Conservation (phyloP, 2,329 filamentous ascomycete species). For the Hypoxylon sp. region DNA sequence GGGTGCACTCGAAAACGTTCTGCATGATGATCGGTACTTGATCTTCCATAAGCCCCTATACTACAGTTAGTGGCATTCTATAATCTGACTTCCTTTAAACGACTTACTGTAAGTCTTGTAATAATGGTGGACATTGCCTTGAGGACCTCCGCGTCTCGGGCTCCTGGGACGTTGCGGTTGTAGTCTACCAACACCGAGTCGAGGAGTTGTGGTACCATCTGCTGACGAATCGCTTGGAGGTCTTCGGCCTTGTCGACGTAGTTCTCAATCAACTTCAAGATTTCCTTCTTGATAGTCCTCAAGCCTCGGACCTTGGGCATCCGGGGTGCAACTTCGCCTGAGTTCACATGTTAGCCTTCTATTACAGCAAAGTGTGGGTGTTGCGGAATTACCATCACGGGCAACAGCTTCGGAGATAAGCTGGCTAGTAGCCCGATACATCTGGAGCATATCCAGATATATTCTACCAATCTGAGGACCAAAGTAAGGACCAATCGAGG, state of each 20-base stretch:
- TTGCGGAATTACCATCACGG: slow-evolving; percentile 74
- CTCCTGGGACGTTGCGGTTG: slow-evolving; percentile 95
- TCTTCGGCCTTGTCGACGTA: slow-evolving; percentile 99
- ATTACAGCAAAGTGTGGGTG: slow-evolving; percentile 18
- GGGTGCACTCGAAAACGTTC: slow-evolving; percentile 96
- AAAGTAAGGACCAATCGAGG: slow-evolving; percentile 96
- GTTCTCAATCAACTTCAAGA: slow-evolving; percentile 96
- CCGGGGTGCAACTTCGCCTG: slow-evolving; percentile 92
- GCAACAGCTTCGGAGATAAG: slow-evolving; percentile 94
- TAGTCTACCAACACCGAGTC: slow-evolving; percentile 96
- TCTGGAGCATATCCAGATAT: slow-evolving; percentile 98
- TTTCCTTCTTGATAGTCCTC: slow-evolving; percentile 99
- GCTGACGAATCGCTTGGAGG: slow-evolving; percentile 89
- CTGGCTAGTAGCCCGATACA: slow-evolving; percentile 97
- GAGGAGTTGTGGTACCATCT: slow-evolving; percentile 94
- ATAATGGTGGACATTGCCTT: slow-evolving; percentile 99
- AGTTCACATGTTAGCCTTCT: slow-evolving; percentile 53
- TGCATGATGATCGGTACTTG: slow-evolving; percentile 98
- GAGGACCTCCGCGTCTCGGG: slow-evolving; percentile 94
- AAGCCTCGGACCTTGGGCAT: slow-evolving; percentile 96
- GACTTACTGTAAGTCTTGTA: slow-evolving; percentile 92
- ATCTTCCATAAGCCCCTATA: slow-evolving; percentile 92
- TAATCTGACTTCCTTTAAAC: slow-evolving; percentile 45
- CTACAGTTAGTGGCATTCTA: slow-evolving; percentile 39
- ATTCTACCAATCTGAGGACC: slow-evolving; percentile 98